phyloP scores from a whole-genome alignment of 305 asterid species.

The Fraxinus albicans region DNA sequence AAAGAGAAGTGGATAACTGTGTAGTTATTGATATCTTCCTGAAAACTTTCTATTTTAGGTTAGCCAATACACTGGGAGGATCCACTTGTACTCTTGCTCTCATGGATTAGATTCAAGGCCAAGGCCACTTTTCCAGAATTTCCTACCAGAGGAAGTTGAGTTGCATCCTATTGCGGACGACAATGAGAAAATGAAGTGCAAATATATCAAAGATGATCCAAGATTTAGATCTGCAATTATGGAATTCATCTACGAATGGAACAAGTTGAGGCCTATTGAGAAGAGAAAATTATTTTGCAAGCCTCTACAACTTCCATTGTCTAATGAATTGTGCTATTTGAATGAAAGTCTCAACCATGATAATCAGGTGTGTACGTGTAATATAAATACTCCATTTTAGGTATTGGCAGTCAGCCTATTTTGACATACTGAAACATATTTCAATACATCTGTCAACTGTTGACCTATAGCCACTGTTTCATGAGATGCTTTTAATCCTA shows the following conservation, averaged over 20 bases:
- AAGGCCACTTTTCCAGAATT: conserved; percentile 73
- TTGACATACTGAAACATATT: background rate
- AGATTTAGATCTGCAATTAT: conserved; percentile 46
- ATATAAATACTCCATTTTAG: background rate
- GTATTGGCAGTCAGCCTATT: background rate
- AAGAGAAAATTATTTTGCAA: conserved; percentile 66
- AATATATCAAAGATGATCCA: conserved; percentile 47
- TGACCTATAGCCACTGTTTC: conserved; percentile 10
- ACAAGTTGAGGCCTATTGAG: conserved; percentile 76
- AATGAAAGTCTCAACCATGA: conserved; percentile 77
- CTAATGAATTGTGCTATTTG: conserved; percentile 73
- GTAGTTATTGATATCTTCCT: conserved; percentile 13
- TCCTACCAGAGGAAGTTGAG: conserved; percentile 77
- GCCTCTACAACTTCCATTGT: conserved; percentile 85
- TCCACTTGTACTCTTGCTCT: conserved; percentile 80
- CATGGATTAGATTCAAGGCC: conserved; percentile 78
- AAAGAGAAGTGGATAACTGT: background rate
- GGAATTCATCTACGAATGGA: conserved; percentile 70
- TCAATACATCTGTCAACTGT: background rate
- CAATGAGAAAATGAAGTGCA: conserved; percentile 34
- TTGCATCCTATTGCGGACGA: conserved; percentile 31
- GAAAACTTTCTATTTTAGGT: conserved; percentile 47
- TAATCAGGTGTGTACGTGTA: conserved; percentile 53
- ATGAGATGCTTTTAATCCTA: conserved; percentile 10
- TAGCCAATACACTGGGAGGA: conserved; percentile 86